These are phyloP conservation scores for Calendula officinalis DNA, from an alignment of 129 eudicot species.

Conservation along the genomic window DNA sequence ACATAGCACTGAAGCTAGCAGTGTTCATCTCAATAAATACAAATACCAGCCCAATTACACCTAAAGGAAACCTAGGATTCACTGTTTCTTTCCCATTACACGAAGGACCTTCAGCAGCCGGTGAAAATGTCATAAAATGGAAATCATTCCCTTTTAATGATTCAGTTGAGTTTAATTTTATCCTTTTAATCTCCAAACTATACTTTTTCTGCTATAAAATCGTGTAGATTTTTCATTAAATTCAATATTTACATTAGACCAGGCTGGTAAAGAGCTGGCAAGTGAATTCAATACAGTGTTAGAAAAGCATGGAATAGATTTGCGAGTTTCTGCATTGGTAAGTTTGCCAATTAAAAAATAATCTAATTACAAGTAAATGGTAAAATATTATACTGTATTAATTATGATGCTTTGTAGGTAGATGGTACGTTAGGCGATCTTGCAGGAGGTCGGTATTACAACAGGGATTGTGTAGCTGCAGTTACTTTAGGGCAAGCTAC, in stretches of 20 bases:
- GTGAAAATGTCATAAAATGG: constrained; percentile 47
- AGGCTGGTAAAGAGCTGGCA: constrained; percentile 60
- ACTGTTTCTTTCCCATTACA: constrained; percentile 52
- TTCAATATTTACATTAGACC: constrained; percentile 22
- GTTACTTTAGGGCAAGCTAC: constrained; percentile 62
- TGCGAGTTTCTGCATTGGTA: constrained; percentile 57
- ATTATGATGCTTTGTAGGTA: constrained; percentile 43
- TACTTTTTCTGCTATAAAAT: no score
- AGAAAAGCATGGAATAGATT: constrained; percentile 56
- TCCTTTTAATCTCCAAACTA: no score
- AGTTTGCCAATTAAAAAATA: constrained; percentile 10
- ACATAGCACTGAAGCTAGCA: constrained; percentile 54
- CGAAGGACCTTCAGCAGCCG: constrained; percentile 32
- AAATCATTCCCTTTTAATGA: constrained; percentile 42
- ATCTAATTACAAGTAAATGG: not conserved
- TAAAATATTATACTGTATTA: no score
- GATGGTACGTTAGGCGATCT: constrained; percentile 57
- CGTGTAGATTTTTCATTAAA: not conserved
- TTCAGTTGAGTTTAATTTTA: constrained; percentile 60
- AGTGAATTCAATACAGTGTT: constrained; percentile 49
- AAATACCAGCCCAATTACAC: constrained; percentile 26
- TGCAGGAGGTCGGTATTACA: constrained; percentile 68
- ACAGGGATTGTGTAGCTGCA: constrained; percentile 56
- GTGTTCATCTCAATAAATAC: constrained; percentile 41
- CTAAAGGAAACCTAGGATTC: constrained; percentile 50